Base-by-base conservation (phyloP, 116 monocot species). In the Trichopus zeylanicus region DNA sequence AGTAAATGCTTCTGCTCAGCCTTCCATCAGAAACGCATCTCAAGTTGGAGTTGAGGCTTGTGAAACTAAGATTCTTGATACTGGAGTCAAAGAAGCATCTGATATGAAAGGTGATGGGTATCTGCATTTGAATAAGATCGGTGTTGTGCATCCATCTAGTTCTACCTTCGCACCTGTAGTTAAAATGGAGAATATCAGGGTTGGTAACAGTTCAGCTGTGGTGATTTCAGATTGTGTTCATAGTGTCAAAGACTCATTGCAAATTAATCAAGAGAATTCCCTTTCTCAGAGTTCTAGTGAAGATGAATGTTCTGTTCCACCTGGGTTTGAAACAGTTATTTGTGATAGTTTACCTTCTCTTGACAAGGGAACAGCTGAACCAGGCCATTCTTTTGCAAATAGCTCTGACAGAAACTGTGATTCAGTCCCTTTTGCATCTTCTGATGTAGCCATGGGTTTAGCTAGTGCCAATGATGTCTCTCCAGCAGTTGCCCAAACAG, bases 141-240 rank as follows among this genome's bases (percentile, higher is more conserved):
- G 18, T 12, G n/a, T 42, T 42, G 21, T 7, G 21, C 15, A 49
- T 6, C 22, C 49, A 49, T 7, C 15, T 49, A 22, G 4, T 49
- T 49, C 49, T 49, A 6, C 23, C 21, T 22, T 49, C 23, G 8
- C 4, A 1, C 23, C 23, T 20, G 7, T 20, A 19, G 49, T 24
- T 49, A 22, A 22, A 49, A 9, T 49, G 21, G 49, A 20, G 49
- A 22, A 49, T 21, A 5, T 20, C 22, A 22, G 22, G 49, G 3
- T 22, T 49, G 49, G 19, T 24, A 1, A 24, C 21, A 9, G 49
- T 49, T 22, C 49, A 22, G 2, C 19, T 22, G 22, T 21, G 19
- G 26, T 33, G 10, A 46, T 1, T 24, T 73, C 66, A 61, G 61
- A 31, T 46, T 12, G 2, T 42, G 4, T 42, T 1, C 26, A 72